phyloP scores from a whole-genome alignment of 1,284 basidiomycete species.

The Heterobasidion parviporum region DNA sequence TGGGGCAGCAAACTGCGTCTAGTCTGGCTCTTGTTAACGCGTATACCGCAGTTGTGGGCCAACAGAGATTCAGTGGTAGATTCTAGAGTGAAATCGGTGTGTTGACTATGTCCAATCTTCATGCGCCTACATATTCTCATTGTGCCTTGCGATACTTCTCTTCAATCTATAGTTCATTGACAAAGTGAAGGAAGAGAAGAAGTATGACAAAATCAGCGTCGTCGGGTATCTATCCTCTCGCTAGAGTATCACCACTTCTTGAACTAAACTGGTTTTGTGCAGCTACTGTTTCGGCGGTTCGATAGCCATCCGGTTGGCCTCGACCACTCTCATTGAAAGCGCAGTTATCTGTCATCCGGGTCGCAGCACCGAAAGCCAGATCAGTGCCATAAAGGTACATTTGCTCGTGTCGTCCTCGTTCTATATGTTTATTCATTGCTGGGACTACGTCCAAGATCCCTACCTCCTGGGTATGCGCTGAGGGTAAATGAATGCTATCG shows the following conservation, averaged over 20 bases:
- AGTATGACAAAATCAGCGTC: slow-evolving; percentile 50
- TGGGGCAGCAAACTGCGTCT: slow-evolving; percentile 26
- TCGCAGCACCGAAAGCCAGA: slow-evolving; percentile 23
- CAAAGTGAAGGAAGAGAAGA: slow-evolving; percentile 38
- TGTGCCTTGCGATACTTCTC: background rate
- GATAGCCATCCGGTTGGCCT: slow-evolving; percentile 31
- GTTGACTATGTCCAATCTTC: background rate
- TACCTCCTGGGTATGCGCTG: slow-evolving; percentile 45
- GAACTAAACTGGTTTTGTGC: background rate
- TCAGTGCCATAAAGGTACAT: slow-evolving; percentile 8
- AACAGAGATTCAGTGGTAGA: slow-evolving; percentile 34
- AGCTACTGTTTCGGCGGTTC: slow-evolving; percentile 60
- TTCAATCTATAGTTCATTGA: slow-evolving; percentile 33
- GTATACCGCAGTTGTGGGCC: slow-evolving; percentile 24
- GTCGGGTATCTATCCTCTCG: slow-evolving; percentile 35
- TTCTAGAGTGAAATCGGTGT: slow-evolving; percentile 22
- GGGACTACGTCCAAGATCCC: slow-evolving; percentile 25
- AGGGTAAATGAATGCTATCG: slow-evolving; percentile 30
- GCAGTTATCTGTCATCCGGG: slow-evolving; percentile 51
- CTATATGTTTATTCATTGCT: background rate
- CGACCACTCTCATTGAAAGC: slow-evolving; percentile 32
- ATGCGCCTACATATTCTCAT: background rate
- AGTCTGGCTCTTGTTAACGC: slow-evolving; percentile 19
- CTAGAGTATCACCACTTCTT: background rate
- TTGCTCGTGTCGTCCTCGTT: slow-evolving; percentile 8